Conservation (phyloP, 306 rosid species). For the Inga laurina region DNA sequence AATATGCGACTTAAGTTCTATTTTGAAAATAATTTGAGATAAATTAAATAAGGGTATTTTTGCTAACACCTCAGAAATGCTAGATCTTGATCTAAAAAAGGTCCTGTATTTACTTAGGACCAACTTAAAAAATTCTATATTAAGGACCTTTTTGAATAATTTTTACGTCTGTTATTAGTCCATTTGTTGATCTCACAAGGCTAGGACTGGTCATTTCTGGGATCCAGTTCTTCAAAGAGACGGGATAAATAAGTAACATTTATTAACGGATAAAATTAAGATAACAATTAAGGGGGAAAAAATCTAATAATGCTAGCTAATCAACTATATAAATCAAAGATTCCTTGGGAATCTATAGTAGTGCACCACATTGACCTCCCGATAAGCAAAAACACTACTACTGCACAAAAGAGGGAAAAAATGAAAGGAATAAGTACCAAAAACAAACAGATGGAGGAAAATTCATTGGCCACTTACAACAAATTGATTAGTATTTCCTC, state of each 20-base stretch:
- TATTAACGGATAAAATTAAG: not conserved
- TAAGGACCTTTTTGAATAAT: not conserved
- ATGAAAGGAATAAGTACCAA: slow-evolving; percentile 35
- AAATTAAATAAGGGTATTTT: not conserved
- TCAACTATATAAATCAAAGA: not conserved
- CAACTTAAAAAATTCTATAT: not conserved
- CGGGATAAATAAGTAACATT: not conserved
- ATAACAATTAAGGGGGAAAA: not conserved
- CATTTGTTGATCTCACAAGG: not conserved
- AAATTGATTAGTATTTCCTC: slow-evolving; percentile 1
- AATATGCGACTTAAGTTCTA: too few species aligned
- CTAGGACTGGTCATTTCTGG: not conserved
- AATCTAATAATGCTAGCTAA: not conserved
- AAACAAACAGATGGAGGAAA: not conserved
- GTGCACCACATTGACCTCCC: slow-evolving; percentile 17
- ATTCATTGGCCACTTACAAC: not conserved
- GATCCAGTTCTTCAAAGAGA: not conserved
- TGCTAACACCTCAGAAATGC: not conserved
- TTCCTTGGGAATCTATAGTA: not conserved
- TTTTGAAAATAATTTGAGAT: not conserved
- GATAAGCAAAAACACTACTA: not conserved
- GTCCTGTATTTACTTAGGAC: not conserved
- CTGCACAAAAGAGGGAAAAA: not conserved
- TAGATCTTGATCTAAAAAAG: too few species aligned
- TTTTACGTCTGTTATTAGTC: not conserved